Evolutionary conservation across 139 green algal species (phyloP).

Genomic region (Closterium sp.): DNA sequence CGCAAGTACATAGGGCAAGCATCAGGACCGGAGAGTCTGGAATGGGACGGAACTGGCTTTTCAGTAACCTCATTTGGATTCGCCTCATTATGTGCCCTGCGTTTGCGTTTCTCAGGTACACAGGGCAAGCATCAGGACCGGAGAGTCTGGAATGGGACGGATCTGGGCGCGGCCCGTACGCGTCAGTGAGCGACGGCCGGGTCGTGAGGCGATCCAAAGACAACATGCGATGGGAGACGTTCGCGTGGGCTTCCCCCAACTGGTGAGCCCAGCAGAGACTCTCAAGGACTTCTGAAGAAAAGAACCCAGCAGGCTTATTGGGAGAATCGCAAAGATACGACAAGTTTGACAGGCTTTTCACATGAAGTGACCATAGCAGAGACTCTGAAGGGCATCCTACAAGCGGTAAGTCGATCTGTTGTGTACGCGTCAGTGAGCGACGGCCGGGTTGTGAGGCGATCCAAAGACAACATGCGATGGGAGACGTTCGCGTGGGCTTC

Average conservation of each 20-base stretch:
- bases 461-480: not conserved
- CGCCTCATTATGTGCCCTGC: no score
- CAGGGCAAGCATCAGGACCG: not conserved
- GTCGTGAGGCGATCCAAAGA: not conserved
- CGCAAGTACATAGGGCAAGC: not conserved
- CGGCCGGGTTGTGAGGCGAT: slow-evolving; percentile 2
- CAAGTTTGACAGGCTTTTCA: not conserved
- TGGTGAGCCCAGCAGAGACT: not conserved
- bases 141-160: slow-evolving; percentile 39
- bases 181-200: not conserved
- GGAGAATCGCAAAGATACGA: no score
- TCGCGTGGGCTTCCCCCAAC: slow-evolving; percentile 22
- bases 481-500: slow-evolving; percentile 29
- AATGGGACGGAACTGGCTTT: slow-evolving; percentile 31
- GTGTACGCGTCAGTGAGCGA: slow-evolving; percentile 11
- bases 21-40: slow-evolving; percentile 25
- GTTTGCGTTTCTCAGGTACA: not conserved
- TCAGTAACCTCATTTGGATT: no score
- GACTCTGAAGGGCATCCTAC: no score
- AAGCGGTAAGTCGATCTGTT: no score
- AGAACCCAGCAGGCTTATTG: no score
- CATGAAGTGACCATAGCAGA: not conserved
- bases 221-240: slow-evolving; percentile 20
- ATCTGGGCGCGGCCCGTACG: slow-evolving; percentile 12
- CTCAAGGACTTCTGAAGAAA: not conserved